These are phyloP conservation scores for Fusarium floridanum DNA, from an alignment of 2,329 filamentous ascomycete genomes.

Conservation along the genomic window DNA sequence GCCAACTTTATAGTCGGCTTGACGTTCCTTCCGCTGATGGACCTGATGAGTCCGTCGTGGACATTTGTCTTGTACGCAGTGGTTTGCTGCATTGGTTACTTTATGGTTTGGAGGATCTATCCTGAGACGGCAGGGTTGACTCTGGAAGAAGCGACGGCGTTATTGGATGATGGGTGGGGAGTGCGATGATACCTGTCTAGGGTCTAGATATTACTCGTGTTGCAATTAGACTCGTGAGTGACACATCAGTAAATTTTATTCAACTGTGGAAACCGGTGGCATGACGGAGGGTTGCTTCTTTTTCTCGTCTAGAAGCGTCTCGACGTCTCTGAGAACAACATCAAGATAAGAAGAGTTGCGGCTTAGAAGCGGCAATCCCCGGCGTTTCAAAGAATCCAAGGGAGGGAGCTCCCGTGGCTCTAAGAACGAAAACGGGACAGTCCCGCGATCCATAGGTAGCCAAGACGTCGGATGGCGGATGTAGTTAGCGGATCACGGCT, in stretches of 20 bases:
- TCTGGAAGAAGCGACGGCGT: constrained; percentile 81
- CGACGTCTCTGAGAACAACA: constrained; percentile 22
- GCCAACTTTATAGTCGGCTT: constrained; percentile 88
- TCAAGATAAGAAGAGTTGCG: background rate
- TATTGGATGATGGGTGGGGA: constrained; percentile 82
- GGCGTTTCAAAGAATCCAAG: constrained; percentile 7
- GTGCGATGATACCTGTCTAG: constrained; percentile 59
- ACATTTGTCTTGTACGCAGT: constrained; percentile 86
- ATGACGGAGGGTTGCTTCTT: constrained; percentile 9
- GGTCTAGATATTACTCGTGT: background rate
- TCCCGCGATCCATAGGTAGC: background rate
- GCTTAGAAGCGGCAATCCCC: constrained; percentile 38
- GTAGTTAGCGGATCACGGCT: constrained; percentile 26
- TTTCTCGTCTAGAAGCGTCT: constrained; percentile 13
- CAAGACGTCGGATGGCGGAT: constrained; percentile 11
- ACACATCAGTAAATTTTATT: background rate
- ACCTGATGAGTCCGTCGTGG: constrained; percentile 76
- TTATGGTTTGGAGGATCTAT: constrained; percentile 79
- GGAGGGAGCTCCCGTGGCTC: background rate
- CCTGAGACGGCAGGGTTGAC: constrained; percentile 87
- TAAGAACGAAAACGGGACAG: constrained; percentile 2
- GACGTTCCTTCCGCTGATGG: constrained; percentile 91
- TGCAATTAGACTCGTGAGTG: constrained; percentile 1
- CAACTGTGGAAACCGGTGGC: background rate
- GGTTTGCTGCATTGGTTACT: constrained; percentile 78